phyloP scores from a whole-genome alignment of 257 asterid genomes.

The Solanum pimpinellifolium region DNA sequence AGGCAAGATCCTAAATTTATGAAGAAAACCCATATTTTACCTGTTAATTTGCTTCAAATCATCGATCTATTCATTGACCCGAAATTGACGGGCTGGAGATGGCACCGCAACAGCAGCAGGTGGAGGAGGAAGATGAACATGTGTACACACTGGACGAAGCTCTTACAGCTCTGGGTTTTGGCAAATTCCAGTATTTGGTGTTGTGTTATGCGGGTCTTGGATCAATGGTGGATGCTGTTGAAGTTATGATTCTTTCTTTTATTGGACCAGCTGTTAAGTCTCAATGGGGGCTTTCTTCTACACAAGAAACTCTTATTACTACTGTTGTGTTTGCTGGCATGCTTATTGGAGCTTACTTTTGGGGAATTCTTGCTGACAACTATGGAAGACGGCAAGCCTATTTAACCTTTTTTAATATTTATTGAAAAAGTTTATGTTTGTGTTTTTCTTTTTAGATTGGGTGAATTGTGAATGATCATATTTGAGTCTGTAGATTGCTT shows the following conservation, averaged over 20 bases:
- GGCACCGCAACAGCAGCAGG: neutral
- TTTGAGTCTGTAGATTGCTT: neutral
- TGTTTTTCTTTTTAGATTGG: neutral
- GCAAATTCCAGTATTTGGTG: slow-evolving; percentile 49
- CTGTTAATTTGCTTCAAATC: neutral
- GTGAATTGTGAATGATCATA: neutral
- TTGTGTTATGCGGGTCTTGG: slow-evolving; percentile 75
- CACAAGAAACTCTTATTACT: slow-evolving; percentile 52
- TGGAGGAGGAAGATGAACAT: neutral
- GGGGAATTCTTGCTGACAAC: slow-evolving; percentile 57
- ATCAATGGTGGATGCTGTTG: slow-evolving; percentile 66
- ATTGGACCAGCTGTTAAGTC: slow-evolving; percentile 58
- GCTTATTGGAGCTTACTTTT: slow-evolving; percentile 67
- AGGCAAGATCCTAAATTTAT: neutral
- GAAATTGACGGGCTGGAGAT: neutral
- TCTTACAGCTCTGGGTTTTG: slow-evolving; percentile 62
- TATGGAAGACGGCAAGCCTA: slow-evolving; percentile 62
- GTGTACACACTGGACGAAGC: slow-evolving; percentile 60
- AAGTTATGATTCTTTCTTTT: slow-evolving; percentile 66
- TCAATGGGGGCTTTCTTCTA: slow-evolving; percentile 62
- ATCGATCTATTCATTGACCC: neutral
- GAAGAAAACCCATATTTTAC: neutral
- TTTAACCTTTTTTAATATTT: neutral
- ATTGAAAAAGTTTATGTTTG: neutral
- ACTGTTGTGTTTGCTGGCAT: slow-evolving; percentile 72